Evolutionary conservation across 2,329 filamentous ascomycete species (phyloP), one percentile per base, ranked within the genome.

Genomic region (Arachnomyces sp.): DNA sequence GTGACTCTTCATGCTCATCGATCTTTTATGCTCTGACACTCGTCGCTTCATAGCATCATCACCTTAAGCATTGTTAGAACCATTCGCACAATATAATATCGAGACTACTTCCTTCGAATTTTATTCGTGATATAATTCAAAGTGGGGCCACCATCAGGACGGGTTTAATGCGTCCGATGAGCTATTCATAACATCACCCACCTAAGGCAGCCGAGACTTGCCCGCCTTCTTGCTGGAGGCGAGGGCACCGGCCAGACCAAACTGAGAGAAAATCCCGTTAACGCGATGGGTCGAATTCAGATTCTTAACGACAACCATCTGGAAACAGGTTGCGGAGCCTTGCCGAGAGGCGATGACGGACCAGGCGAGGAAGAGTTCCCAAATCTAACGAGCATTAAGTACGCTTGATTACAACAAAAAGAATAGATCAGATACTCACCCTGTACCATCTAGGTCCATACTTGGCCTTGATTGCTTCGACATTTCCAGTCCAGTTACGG

Each of bases 361-460:
- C 64, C 80, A 89, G 48, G 86, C 85, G 45, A 93, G 77, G 78
- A 94, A 94, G 67, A 80, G 86, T 61, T 93, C 86, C 87, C 87
- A 93, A 61, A 92, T 92, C 80, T 85, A 43, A 15, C 31, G 28
- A 52, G 44, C n/a, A n/a, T 53, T 44, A 18, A 39, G 17, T 9
- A 11, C 5, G 12, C n/a, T 25, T 35, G 4, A 31, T 31, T 39
- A 18, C 8, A 13, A 25, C 21, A 25, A 9, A 9, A 17, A 30
- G 7, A n/a, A 18, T n/a, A n/a, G n/a, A n/a, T n/a, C n/a, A n/a
- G n/a, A n/a, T 45, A 74, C 84, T 72, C 75, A 89, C 85, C 65
- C 90, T 82, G 78, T 86, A 98, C 92, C 92, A 98, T 60, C 86
- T 77, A 60, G 84, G 80, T 57, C 92, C 92, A 61, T 96, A 96